A percentile compares a stretch with the other conserved stretches of the same genome.
Evolutionary conservation across 148 eudicot species (phyloP).

Genomic region (Cornus florida): DNA sequence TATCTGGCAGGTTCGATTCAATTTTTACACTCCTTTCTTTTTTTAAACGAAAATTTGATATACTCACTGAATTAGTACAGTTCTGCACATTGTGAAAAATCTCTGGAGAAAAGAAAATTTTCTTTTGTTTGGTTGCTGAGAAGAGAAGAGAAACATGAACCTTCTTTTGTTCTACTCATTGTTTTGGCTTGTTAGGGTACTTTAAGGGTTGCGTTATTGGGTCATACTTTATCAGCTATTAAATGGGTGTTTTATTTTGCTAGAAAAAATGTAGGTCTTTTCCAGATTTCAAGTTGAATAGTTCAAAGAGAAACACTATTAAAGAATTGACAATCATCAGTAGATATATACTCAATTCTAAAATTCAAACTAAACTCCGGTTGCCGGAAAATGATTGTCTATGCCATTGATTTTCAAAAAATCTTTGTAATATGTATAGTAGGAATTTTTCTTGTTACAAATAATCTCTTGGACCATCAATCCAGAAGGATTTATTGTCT

Average conservation of each 20-base stretch:
- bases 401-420: neutral
- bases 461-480: neutral
- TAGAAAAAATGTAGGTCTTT: neutral
- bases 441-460: neutral
- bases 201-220: neutral
- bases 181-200: neutral
- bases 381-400: neutral
- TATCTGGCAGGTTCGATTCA: conserved; percentile 62
- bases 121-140: too few species aligned
- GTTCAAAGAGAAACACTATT: neutral
- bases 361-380: neutral
- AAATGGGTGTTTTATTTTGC: neutral
- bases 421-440: neutral
- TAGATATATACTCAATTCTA: neutral
- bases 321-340: neutral
- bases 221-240: neutral
- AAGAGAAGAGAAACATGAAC: neutral
- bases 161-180: neutral
- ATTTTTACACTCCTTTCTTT: neutral
- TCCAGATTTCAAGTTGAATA: neutral
- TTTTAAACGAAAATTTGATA: neutral
- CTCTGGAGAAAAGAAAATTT: too few species aligned
- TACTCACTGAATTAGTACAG: neutral
- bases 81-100: neutral
- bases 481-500: conserved; percentile 7